Base-by-base conservation (phyloP, 352 stramenopile genomes). In the Globisporangium recalcitrans region DNA sequence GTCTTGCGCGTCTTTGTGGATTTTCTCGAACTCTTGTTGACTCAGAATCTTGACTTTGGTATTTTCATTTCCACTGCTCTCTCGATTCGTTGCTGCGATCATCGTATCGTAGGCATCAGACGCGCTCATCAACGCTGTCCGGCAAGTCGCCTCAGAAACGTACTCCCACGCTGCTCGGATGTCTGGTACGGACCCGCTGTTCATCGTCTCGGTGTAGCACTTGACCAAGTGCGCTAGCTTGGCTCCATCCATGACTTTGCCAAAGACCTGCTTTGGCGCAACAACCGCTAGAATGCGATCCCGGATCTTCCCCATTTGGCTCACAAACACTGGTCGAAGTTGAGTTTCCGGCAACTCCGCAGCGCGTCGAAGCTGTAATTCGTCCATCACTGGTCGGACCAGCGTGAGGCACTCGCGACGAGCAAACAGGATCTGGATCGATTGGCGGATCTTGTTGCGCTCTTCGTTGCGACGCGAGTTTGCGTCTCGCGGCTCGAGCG, bases 121-220 rank as follows among this genome's bases (percentile, higher is more conserved):
- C 2, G 85, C 80, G 53, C 68, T 69, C 27, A 75, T 58, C 44
- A 87, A 67, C 27, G 83, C 83, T 9, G 74, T 71, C 56, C 90
- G 78, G 27, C 82, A 91, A 5, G 85, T 91, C 27, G 82, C 83
- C 55, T 94, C 83, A 4, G 78, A 84, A 14, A 94, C 85, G 38
- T 93, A 94, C 61, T 86, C 77, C 83, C 83, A 94, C 14, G 83
- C 85, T 36, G 83, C 82, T 57, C 89, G 90, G 34, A 94, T 92
- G 56, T 91, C 80, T n/a, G 85, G 83, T 5, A 94, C 70, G 2
- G 77, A 71, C 3, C 83, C 83, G 58, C 73, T 91, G 51, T 87
- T 94, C 74, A 94, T 87, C 4, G 83, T 91, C 14, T 82, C 70
- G 0, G 80, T 87, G 58, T 94, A 94, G 62, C 80, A 89, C 21